Conservation (phyloP, 345 rosid genomes). For the Ricinus communis region DNA sequence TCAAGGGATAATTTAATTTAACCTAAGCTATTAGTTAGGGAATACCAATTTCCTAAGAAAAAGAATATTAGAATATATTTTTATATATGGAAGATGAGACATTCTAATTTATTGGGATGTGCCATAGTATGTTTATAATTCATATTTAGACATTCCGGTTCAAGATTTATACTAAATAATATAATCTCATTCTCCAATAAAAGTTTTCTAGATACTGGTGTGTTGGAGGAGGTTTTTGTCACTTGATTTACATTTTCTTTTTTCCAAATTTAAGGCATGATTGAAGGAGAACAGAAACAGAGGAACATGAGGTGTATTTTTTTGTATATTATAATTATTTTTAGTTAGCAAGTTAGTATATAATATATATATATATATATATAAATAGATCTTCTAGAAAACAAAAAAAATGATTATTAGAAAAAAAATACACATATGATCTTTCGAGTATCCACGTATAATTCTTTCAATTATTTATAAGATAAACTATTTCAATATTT, state of each 20-base stretch:
- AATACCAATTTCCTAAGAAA: neutral
- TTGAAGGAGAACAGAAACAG: constrained; percentile 32
- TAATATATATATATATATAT: neutral
- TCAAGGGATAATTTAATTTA: neutral
- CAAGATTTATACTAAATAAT: neutral
- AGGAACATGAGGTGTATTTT: constrained; percentile 25
- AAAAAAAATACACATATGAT: neutral
- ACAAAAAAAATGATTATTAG: no score
- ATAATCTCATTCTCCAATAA: constrained; percentile 1
- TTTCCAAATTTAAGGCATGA: constrained; percentile 22
- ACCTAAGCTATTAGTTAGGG: constrained; percentile 4
- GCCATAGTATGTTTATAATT: neutral
- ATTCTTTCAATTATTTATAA: no score
- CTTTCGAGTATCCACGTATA: no score
- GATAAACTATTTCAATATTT: no score
- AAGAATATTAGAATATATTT: neutral
- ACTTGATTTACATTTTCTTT: neutral
- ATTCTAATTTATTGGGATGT: constrained; percentile 28
- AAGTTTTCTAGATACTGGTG: neutral
- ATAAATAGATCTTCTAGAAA: constrained; percentile 8
- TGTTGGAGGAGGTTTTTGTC: constrained; percentile 4
- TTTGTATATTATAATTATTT: neutral
- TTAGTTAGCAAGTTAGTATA: neutral
- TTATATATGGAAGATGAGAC: constrained; percentile 16
- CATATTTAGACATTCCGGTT: constrained; percentile 21